phyloP scores from a whole-genome alignment of 768 basidiomycete genomes.

The Xerocomus spinulosus region DNA sequence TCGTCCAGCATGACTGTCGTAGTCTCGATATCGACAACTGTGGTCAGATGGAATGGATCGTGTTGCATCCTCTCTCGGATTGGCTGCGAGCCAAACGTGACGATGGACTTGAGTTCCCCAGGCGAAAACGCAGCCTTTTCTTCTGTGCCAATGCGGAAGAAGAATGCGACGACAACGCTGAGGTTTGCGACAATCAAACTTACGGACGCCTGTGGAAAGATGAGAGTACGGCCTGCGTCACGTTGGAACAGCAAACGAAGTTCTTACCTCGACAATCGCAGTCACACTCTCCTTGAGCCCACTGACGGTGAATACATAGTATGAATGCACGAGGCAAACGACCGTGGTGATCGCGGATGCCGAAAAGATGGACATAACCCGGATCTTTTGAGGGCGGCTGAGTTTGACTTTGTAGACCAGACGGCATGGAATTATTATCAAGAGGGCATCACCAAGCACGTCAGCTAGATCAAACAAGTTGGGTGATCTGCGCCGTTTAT shows the following conservation, averaged over 20 bases:
- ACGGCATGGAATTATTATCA: no score
- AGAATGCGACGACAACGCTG: constrained; percentile 3
- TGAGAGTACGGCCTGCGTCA: background rate
- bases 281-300: background rate
- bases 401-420: constrained; percentile 2
- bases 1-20: background rate
- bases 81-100: constrained; percentile 1
- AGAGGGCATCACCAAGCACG: background rate
- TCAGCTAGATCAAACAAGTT: background rate
- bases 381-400: background rate
- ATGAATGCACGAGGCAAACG: background rate
- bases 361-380: constrained; percentile 2
- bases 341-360: constrained; percentile 3
- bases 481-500: background rate
- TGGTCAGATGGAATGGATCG: background rate
- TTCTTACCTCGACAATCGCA: background rate
- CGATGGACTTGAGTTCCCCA: background rate
- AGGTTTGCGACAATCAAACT: constrained; percentile 4
- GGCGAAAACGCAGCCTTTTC: background rate
- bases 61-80: background rate
- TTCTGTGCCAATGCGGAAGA: constrained; percentile 5
- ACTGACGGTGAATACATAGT: background rate
- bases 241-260: background rate
- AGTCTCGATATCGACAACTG: background rate
- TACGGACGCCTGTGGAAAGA: background rate